Evolutionary conservation across 2,329 filamentous ascomycete species (phyloP).

Genomic region (Didymosphaeria variabile): DNA sequence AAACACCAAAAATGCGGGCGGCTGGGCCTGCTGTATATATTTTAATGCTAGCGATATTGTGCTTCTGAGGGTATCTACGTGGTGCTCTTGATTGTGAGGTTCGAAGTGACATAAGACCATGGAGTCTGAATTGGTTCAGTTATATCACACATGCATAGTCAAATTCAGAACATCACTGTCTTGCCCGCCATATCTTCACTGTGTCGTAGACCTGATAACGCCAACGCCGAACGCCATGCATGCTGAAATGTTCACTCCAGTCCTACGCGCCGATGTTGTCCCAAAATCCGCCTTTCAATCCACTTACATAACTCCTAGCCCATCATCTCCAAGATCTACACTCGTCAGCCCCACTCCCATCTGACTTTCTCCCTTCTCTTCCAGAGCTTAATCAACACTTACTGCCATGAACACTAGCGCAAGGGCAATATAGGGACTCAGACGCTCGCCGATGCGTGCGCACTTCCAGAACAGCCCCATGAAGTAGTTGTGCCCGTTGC

Average conservation of each 20-base stretch:
- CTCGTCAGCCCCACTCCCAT: slow-evolving; percentile 14
- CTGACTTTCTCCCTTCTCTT: background rate
- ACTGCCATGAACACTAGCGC: slow-evolving; percentile 96
- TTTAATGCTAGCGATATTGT: slow-evolving; percentile 15
- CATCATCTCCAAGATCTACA: slow-evolving; percentile 41
- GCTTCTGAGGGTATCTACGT: background rate
- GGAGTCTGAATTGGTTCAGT: too few relatives aligned
- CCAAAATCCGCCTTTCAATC: background rate
- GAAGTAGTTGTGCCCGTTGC: slow-evolving; percentile 84
- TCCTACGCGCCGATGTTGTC: too few relatives aligned
- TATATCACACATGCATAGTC: too few relatives aligned
- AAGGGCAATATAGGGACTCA: slow-evolving; percentile 95
- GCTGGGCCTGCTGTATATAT: slow-evolving; percentile 15
- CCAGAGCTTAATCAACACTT: slow-evolving; percentile 18
- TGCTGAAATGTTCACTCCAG: slow-evolving; percentile 15
- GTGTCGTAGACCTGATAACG: too few relatives aligned
- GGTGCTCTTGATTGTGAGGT: background rate
- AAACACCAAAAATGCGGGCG: slow-evolving; percentile 1
- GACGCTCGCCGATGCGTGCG: slow-evolving; percentile 86
- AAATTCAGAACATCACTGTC: too few relatives aligned
- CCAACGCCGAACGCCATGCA: slow-evolving; percentile 20
- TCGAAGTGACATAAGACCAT: too few relatives aligned
- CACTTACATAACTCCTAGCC: slow-evolving; percentile 17
- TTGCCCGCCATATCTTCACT: too few relatives aligned
- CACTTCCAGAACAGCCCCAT: slow-evolving; percentile 96